Evolutionary conservation across 225 moss, liverwort and hornwort genomes (phyloP).

Genomic region (Antitrichia curtipendula): DNA sequence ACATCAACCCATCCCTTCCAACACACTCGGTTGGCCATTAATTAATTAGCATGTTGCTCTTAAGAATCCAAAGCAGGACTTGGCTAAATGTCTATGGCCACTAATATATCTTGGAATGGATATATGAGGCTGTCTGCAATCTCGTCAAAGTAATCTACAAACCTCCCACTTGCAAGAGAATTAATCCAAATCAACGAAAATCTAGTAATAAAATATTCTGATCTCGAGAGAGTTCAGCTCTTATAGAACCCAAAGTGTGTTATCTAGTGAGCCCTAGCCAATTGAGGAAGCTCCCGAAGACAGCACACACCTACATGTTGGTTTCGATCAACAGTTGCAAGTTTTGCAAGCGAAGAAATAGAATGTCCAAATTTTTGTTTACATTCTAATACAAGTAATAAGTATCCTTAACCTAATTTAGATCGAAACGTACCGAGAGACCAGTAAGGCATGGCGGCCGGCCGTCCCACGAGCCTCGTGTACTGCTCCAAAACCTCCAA

Average conservation of each 20-base stretch:
- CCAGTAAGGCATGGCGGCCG: constrained; percentile 88
- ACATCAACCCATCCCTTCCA: neutral
- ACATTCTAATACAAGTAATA: too few relatives aligned
- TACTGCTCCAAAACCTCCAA: constrained; percentile 54
- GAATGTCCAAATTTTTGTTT: neutral
- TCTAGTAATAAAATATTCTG: too few relatives aligned
- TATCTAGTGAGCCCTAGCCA: neutral
- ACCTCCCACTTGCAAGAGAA: neutral
- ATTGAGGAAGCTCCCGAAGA: neutral
- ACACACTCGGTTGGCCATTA: neutral
- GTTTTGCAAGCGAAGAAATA: too few relatives aligned
- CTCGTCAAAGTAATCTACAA: neutral
- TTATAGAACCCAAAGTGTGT: neutral
- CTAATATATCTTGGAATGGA: neutral
- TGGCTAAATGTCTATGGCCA: neutral
- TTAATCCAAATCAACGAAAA: neutral
- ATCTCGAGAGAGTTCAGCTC: neutral
- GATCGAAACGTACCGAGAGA: constrained; percentile 33
- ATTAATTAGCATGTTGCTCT: neutral
- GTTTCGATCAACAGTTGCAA: neutral
- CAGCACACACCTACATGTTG: neutral
- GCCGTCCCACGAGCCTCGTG: constrained; percentile 63
- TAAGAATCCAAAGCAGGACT: neutral
- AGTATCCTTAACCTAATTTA: neutral
- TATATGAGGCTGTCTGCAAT: neutral